Base-by-base conservation (phyloP, 2,329 filamentous ascomycete genomes). In the Hymenoscyphus scutula region DNA sequence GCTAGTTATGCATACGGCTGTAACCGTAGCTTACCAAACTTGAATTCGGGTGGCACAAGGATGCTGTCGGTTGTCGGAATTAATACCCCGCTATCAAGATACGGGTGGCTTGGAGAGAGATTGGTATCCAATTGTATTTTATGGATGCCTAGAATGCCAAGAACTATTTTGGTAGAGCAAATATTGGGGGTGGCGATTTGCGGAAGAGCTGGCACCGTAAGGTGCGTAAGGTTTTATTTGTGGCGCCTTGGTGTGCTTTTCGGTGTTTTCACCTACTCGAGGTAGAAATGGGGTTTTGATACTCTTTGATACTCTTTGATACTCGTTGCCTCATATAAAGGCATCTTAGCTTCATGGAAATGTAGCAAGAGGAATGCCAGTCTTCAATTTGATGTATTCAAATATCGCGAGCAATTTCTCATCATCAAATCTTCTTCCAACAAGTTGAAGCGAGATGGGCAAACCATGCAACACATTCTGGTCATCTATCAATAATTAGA, bases 371-470 rank as follows among this genome's bases (percentile, higher is more conserved):
- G 64, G 60, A 1, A 62, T 55, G 6, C 34, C 38, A 5, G 60
- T 48, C n/a, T 29, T 56, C 27, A 25, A 15, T n/a, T 62, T 45
- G 15, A 69, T 55, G 56, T 66, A 65, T 38, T 64, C 61, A 54
- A 69, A 58, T 5, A 68, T 60, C 8, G 65, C 65, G 8, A 69
- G 48, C 13, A 73, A 58, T 59, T 75, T 75, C 68, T 76, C 75
- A 51, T 76, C 74, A 17, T 75, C 71, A 53, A 69, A 72, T 68
- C 69, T 64, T 61, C 72, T 63, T 8, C 70, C 76, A 29, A 78
- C 74, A 23, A 78, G 61, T 66, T 78, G 78, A 63, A 80, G 69
- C 55, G 74, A 74, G n/a, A 79, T 72, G 4, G 78, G 78, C 32
- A 77, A 74, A 55, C 74, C 75, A 30, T 67, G 69, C 57, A 76